Evolutionary conservation across 441 rosid species (phyloP).

Genomic region (Adansonia grandidieri): DNA sequence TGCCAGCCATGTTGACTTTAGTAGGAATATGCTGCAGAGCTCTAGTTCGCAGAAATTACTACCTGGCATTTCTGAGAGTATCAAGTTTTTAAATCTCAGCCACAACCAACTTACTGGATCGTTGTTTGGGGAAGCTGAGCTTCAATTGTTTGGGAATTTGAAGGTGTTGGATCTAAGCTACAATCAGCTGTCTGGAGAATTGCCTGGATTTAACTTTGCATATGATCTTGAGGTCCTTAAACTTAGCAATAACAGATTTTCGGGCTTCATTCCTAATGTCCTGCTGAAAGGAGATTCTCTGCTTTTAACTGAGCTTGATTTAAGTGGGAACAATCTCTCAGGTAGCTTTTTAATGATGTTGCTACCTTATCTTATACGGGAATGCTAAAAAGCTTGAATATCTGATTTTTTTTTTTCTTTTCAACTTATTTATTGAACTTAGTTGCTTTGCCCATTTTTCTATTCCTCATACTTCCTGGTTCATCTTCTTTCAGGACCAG

Average conservation of each 20-base stretch:
- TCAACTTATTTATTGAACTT: constrained; percentile 5
- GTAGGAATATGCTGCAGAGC: constrained; percentile 69
- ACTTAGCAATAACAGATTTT: constrained; percentile 82
- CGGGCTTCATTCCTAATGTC: constrained; percentile 84
- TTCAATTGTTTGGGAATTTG: constrained; percentile 71
- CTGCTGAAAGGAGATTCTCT: constrained; percentile 88
- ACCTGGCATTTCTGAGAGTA: constrained; percentile 83
- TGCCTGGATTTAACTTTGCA: constrained; percentile 88
- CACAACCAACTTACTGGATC: constrained; percentile 89
- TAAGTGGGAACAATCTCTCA: constrained; percentile 95
- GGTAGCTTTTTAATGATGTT: constrained; percentile 46
- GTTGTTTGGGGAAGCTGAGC: constrained; percentile 59
- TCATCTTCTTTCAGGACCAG: constrained; percentile 60
- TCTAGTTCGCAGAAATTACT: constrained; percentile 66
- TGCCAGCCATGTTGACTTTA: constrained; percentile 80
- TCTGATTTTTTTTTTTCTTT: neutral
- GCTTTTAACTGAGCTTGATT: constrained; percentile 74
- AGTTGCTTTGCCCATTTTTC: constrained; percentile 19
- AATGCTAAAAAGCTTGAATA: constrained; percentile 10
- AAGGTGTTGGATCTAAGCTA: constrained; percentile 90
- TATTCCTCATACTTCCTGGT: constrained; percentile 30
- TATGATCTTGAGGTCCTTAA: constrained; percentile 91
- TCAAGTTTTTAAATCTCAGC: constrained; percentile 77
- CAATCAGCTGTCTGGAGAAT: constrained; percentile 82
- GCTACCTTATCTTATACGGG: constrained; percentile 15